phyloP scores from a whole-genome alignment of 345 rosid species.

The Brassica cretica region DNA sequence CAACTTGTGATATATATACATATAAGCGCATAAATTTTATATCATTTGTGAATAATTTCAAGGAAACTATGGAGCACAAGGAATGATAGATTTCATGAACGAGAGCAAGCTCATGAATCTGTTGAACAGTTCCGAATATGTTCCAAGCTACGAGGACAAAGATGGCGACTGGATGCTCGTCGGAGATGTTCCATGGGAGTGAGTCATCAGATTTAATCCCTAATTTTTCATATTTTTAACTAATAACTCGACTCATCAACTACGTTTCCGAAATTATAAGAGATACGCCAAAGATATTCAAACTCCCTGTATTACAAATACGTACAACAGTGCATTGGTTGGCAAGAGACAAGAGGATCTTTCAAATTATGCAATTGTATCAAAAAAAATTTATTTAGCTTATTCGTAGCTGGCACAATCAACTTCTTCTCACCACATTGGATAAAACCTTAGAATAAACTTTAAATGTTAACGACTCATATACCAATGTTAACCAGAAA shows the following conservation, averaged over 20 bases:
- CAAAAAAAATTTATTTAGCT: slow-evolving; percentile 8
- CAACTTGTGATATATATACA: neutral
- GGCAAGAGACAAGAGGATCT: slow-evolving; percentile 41
- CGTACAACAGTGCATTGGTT: slow-evolving; percentile 41
- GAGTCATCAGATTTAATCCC: slow-evolving; percentile 47
- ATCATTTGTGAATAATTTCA: slow-evolving; percentile 20
- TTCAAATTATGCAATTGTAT: slow-evolving; percentile 23
- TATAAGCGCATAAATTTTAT: slow-evolving; percentile 16
- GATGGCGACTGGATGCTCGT: slow-evolving; percentile 99
- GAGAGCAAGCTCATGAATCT: slow-evolving; percentile 94
- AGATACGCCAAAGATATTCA: slow-evolving; percentile 27
- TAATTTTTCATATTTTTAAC: neutral
- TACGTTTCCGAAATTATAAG: slow-evolving; percentile 28
- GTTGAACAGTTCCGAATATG: slow-evolving; percentile 84
- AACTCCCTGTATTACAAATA: slow-evolving; percentile 32
- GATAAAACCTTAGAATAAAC: slow-evolving; percentile 21
- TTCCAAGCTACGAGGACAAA: slow-evolving; percentile 93
- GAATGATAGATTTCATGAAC: slow-evolving; percentile 98
- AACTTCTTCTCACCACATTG: slow-evolving; percentile 27
- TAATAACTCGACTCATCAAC: slow-evolving; percentile 14
- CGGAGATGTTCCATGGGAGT: slow-evolving; percentile 98
- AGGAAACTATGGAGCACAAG: slow-evolving; percentile 52
- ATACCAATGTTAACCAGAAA: slow-evolving; percentile 27
- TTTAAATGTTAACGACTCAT: slow-evolving; percentile 19
- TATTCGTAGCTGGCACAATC: slow-evolving; percentile 36